Conservation (phyloP, 768 basidiomycete species). For the Russula virescens region DNA sequence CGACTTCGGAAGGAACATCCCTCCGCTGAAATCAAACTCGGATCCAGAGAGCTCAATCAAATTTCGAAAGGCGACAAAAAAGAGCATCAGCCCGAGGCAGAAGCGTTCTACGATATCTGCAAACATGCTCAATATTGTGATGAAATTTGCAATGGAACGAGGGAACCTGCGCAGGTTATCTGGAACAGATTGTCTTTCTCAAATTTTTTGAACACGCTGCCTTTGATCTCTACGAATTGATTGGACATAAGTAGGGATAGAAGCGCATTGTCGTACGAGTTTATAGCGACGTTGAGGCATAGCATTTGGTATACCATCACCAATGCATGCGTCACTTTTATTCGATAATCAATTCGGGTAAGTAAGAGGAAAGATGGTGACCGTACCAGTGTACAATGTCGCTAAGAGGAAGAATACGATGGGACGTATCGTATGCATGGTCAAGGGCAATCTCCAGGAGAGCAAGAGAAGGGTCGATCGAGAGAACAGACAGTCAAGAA, state of each 20-base stretch:
- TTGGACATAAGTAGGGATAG: conserved; percentile 93
- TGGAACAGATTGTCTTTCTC: conserved; percentile 99
- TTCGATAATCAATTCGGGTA: background rate
- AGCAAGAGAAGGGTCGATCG: conserved; percentile 78
- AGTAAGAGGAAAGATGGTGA: conserved; percentile 24
- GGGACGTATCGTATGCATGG: conserved; percentile 67
- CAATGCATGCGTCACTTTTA: conserved; percentile 80
- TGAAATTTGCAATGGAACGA: background rate
- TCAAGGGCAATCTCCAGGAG: conserved; percentile 55
- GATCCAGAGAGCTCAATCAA: conserved; percentile 90
- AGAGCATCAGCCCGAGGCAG: conserved; percentile 84
- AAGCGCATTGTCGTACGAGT: conserved; percentile 94
- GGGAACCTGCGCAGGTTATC: conserved; percentile 88
- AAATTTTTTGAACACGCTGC: conserved; percentile 98
- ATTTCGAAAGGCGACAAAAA: conserved; percentile 88
- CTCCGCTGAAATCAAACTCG: conserved; percentile 70
- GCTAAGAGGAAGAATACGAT: conserved; percentile 81
- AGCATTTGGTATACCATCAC: conserved; percentile 96
- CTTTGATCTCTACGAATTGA: conserved; percentile 99
- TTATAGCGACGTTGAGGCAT: conserved; percentile 93
- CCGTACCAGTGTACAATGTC: conserved; percentile 69
- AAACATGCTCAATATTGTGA: background rate
- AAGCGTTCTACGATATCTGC: conserved; percentile 97
- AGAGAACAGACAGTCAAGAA: conserved; percentile 94
- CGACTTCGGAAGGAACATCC: conserved; percentile 71